phyloP scores from a whole-genome alignment of 2,329 filamentous ascomycete genomes.

The Paramyrothecium roridum region DNA sequence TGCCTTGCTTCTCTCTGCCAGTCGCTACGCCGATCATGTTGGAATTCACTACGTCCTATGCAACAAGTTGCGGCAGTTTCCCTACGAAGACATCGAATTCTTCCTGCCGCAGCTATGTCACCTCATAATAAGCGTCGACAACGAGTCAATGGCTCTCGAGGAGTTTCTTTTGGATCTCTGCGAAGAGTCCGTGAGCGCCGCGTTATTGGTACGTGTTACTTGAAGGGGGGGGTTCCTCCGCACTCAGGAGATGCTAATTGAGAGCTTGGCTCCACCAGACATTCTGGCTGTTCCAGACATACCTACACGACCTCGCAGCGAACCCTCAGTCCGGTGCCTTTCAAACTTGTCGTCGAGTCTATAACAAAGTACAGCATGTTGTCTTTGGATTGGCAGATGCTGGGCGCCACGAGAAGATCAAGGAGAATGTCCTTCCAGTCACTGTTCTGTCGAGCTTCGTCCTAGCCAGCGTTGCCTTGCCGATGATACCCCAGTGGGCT shows the following conservation, averaged over 20 bases:
- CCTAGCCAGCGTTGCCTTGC: constrained; percentile 71
- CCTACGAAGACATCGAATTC: constrained; percentile 90
- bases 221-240: not conserved
- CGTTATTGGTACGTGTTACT: constrained; percentile 63
- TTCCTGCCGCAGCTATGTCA: constrained; percentile 86
- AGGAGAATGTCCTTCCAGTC: constrained; percentile 76
- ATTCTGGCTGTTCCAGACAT: constrained; percentile 88
- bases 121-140: constrained; percentile 82
- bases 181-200: constrained; percentile 82
- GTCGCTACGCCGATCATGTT: constrained; percentile 85
- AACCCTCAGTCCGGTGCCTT: constrained; percentile 76
- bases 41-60: constrained; percentile 88
- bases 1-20: constrained; percentile 35
- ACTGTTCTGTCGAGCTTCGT: constrained; percentile 79
- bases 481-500: constrained; percentile 72
- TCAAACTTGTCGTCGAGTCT: constrained; percentile 77
- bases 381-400: constrained; percentile 76
- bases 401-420: constrained; percentile 69
- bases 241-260: not conserved
- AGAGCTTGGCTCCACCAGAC: constrained; percentile 49
- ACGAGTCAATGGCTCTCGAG: constrained; percentile 87
- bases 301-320: constrained; percentile 74
- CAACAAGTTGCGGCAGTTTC: constrained; percentile 84
- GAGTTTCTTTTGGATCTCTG: constrained; percentile 84
- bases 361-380: constrained; percentile 86